Percentiles rank a stretch among this genome's conserved stretches.
Evolutionary conservation across 2,329 filamentous ascomycete genomes (phyloP).

Genomic region (Alternaria sp.): DNA sequence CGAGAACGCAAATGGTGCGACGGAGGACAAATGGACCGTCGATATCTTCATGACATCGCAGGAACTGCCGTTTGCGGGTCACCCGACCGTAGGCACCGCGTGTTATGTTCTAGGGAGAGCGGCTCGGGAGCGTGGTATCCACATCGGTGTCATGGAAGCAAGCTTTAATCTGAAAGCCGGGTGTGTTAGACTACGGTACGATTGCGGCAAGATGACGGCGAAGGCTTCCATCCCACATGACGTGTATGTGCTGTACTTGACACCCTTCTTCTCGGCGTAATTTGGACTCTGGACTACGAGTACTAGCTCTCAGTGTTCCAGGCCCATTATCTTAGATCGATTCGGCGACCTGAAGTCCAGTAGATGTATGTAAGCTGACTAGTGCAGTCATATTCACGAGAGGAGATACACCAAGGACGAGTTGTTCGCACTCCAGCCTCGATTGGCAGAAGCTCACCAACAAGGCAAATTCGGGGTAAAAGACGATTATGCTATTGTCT

Average conservation of each 20-base stretch:
- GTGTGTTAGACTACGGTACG: conserved; percentile 54
- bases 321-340: conserved; percentile 19
- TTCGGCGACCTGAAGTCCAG: neutral
- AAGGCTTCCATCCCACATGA: conserved; percentile 72
- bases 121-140: conserved; percentile 29
- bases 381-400: conserved; percentile 38
- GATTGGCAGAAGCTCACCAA: conserved; percentile 37
- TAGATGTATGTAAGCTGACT: conserved; percentile 17
- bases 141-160: conserved; percentile 43
- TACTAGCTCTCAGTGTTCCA: neutral
- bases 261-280: neutral
- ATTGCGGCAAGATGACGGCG: conserved; percentile 56
- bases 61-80: conserved; percentile 67
- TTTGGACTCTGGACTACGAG: neutral
- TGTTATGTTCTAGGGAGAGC: conserved; percentile 56
- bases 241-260: conserved; percentile 58
- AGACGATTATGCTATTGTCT: conserved; percentile 50
- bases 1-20: conserved; percentile 35
- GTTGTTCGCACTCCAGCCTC: conserved; percentile 48
- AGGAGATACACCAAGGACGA: conserved; percentile 35
- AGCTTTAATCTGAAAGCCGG: conserved; percentile 57
- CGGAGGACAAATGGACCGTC: conserved; percentile 53
- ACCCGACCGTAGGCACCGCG: conserved; percentile 65
- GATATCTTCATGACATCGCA: conserved; percentile 63
- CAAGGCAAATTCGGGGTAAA: conserved; percentile 24